Conservation (phyloP, 169 alveolate species). For the Eimeria tenella region DNA sequence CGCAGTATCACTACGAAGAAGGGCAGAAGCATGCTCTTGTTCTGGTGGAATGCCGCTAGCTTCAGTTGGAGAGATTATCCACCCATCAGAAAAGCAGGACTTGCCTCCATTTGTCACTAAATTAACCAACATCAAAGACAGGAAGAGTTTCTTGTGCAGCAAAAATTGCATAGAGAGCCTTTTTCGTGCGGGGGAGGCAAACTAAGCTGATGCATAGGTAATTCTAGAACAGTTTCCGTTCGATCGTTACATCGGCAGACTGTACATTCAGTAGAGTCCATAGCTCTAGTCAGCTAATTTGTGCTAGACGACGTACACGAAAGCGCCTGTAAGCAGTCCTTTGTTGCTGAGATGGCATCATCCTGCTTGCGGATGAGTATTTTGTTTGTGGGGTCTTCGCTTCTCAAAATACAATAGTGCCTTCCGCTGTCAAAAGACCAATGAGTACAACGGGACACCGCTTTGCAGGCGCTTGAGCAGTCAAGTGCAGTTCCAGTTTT, state of each 20-base stretch:
- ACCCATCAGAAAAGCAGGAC: constrained; percentile 58
- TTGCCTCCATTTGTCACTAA: constrained; percentile 41
- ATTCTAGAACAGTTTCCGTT: too few relatives aligned
- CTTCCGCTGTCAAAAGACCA: constrained; percentile 65
- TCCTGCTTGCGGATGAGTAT: constrained; percentile 67
- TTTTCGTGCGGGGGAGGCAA: too few relatives aligned
- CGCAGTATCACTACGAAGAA: background rate
- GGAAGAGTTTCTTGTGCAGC: too few relatives aligned
- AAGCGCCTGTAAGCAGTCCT: constrained; percentile 27
- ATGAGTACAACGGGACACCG: constrained; percentile 22
- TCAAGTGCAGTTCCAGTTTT: background rate
- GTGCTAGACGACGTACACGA: constrained; percentile 11
- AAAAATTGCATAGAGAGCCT: too few relatives aligned
- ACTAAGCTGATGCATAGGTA: too few relatives aligned
- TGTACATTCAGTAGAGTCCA: too few relatives aligned
- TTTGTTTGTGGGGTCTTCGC: background rate
- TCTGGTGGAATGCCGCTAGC: background rate
- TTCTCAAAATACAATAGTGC: background rate
- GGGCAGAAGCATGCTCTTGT: background rate
- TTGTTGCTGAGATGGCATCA: constrained; percentile 6
- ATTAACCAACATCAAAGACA: background rate
- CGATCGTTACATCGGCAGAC: too few relatives aligned
- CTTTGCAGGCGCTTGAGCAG: constrained; percentile 33
- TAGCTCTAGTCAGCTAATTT: too few relatives aligned
- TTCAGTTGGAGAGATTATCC: background rate